A percentile compares a stretch with the other conserved stretches of the same genome.
phyloP scores from a whole-genome alignment of 108 stramenopile species.

The Nitzschia putrida region DNA sequence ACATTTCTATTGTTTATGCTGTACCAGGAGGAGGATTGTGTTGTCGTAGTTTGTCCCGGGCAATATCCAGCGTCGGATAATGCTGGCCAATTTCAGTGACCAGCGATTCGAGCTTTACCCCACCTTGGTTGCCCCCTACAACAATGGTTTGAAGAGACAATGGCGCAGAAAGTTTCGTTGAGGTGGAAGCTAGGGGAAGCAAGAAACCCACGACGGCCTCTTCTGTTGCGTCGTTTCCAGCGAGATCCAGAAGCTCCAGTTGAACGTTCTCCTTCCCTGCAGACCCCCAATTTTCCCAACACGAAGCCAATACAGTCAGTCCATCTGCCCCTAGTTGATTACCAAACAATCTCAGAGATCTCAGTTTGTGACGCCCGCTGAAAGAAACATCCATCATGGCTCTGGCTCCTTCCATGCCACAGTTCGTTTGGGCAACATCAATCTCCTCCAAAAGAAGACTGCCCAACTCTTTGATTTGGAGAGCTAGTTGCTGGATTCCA shows the following conservation, averaged over 20 bases:
- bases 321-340: not conserved
- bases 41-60: not conserved
- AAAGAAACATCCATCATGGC: not conserved
- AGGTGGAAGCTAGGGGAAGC: not conserved
- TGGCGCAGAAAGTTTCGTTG: not conserved
- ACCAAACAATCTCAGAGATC: not conserved
- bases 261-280: not conserved
- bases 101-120: not conserved
- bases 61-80: not conserved
- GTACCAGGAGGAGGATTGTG: not conserved
- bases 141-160: not conserved
- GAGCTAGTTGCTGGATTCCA: not conserved
- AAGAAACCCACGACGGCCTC: not conserved
- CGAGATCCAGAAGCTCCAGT: not conserved
- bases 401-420: not conserved
- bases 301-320: not conserved
- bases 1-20: too few species aligned
- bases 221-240: not conserved
- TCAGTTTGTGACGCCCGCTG: not conserved
- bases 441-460: too few species aligned
- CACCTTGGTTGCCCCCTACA: not conserved
- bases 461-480: not conserved
- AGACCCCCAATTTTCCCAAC: not conserved
- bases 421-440: not conserved
- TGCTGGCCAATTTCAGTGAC: not conserved